Base-by-base conservation (phyloP, 2,329 filamentous ascomycete species). In the Coniochaeta hoffmannii region DNA sequence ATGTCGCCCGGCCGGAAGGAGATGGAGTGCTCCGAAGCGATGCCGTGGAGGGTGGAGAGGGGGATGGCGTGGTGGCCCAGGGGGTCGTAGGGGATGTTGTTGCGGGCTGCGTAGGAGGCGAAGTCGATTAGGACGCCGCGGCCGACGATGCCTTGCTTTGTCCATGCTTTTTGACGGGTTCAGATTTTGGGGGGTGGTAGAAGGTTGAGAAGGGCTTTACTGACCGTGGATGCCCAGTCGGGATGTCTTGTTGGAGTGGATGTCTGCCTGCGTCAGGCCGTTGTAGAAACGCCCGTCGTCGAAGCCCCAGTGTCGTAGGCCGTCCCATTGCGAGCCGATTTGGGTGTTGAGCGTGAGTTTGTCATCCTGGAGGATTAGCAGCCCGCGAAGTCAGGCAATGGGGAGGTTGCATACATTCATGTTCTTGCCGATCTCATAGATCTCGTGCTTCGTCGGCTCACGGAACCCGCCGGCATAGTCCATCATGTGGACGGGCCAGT, bases 91-190 rank as follows among this genome's bases (percentile, higher is more conserved):
- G 53, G 10, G 26, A 56, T 55, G 50, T 24, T 28, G 50, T 59
- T 46, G n/a, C 55, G 35, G 10, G 52, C 2, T 31, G 54, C 57
- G 41, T 52, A 62, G n/a, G 53, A 50, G 28, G 55, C 60, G 15
- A 59, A 76, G 65, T 78, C 76, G 19, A 78, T 61, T 19, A 78
- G 68, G n/a, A 78, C 69, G n/a, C 74, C 75, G 4, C 75, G 71
- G 30, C 74, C 74, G 50, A 74, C 69, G 26, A 76, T 70, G 2
- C 72, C 71, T 26, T 70, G 70, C 2, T 66, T 66, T n/a, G 41
- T 46, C 41, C 41, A 46, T 28, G 41, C 41, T 24, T 69, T 34
- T 10, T 38, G 35, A 4, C 30, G 67, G 10, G 78, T n/a, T n/a
- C n/a, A n/a, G n/a, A n/a, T n/a, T 10, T 36, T 36, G 34, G 34